phyloP scores from a whole-genome alignment of 169 alveolate genomes.

The Babesia caballi region DNA sequence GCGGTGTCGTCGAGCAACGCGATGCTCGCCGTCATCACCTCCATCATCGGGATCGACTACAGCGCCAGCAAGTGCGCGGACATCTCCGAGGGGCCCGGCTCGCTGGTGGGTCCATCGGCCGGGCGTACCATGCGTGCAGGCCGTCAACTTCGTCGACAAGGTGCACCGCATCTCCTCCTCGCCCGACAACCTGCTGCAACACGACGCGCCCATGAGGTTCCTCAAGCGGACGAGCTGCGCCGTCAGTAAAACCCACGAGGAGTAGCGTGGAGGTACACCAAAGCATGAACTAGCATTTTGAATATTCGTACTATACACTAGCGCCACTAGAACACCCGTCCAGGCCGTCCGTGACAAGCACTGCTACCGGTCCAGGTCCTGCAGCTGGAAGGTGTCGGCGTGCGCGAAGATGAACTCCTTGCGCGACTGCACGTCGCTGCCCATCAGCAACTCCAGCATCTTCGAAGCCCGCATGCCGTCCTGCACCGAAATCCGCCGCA shows the following conservation, averaged over 20 bases:
- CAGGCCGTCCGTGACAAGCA: too few species aligned
- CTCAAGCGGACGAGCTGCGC: conserved; percentile 3
- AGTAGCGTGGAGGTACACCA: not conserved
- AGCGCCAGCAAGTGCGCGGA: conserved; percentile 32
- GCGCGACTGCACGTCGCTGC: conserved; percentile 74
- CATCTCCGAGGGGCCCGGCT: conserved; percentile 52
- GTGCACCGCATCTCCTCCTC: conserved; percentile 47
- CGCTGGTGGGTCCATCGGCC: conserved; percentile 14
- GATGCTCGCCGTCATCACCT: conserved; percentile 20
- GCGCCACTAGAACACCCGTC: too few species aligned
- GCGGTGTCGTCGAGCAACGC: conserved; percentile 26
- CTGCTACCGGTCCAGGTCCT: conserved; percentile 45
- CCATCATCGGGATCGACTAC: conserved; percentile 46
- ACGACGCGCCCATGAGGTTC: conserved; percentile 22
- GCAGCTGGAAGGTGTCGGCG: conserved; percentile 61
- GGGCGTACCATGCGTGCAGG: not conserved
- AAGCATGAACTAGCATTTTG: not conserved
- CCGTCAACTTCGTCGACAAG: conserved; percentile 41
- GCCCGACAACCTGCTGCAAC: conserved; percentile 45
- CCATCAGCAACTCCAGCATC: conserved; percentile 71
- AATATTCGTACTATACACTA: not conserved
- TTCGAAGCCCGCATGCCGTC: conserved; percentile 72
- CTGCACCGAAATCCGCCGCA: conserved; percentile 71
- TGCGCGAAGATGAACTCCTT: conserved; percentile 70
- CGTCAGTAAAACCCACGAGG: too few species aligned